These are phyloP conservation scores for Fomes fomentarius DNA, from an alignment of 1,284 basidiomycete species.

Conservation along the genomic window DNA sequence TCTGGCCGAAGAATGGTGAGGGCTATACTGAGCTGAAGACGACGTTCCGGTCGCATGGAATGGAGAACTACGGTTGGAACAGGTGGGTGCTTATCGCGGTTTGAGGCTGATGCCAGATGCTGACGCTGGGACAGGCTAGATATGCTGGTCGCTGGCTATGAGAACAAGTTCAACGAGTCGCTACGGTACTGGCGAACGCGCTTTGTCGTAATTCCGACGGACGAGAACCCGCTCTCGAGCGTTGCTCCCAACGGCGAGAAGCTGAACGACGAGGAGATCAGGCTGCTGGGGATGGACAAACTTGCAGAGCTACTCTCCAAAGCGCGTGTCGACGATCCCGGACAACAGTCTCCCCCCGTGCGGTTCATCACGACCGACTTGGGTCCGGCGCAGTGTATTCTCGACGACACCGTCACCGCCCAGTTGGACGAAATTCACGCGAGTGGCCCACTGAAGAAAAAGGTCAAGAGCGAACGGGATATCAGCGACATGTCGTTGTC, in stretches of 20 bases:
- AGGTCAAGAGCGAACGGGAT: slow-evolving; percentile 74
- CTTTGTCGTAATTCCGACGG: slow-evolving; percentile 91
- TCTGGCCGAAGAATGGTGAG: slow-evolving; percentile 90
- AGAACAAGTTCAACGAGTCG: slow-evolving; percentile 79
- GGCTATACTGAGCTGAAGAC: slow-evolving; percentile 85
- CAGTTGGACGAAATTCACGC: slow-evolving; percentile 82
- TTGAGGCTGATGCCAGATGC: slow-evolving; percentile 9
- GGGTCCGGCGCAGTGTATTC: slow-evolving; percentile 75
- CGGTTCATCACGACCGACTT: slow-evolving; percentile 82
- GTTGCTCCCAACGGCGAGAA: slow-evolving; percentile 68
- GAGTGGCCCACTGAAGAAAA: slow-evolving; percentile 73
- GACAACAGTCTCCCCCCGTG: slow-evolving; percentile 54
- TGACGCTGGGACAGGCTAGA: slow-evolving; percentile 52
- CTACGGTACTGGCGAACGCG: slow-evolving; percentile 93
- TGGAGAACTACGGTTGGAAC: slow-evolving; percentile 86
- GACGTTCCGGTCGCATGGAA: slow-evolving; percentile 77
- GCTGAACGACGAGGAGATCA: slow-evolving; percentile 86
- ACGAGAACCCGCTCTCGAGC: slow-evolving; percentile 60
- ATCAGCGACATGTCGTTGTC: slow-evolving; percentile 64
- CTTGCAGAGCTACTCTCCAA: slow-evolving; percentile 88
- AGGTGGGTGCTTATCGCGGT: slow-evolving; percentile 46
- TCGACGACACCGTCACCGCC: slow-evolving; percentile 77
- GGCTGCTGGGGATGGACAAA: slow-evolving; percentile 89
- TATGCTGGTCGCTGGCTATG: slow-evolving; percentile 87
- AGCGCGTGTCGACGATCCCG: slow-evolving; percentile 67